phyloP scores from a whole-genome alignment of 2,329 filamentous ascomycete species.

The Akanthomyces dipterigenus region DNA sequence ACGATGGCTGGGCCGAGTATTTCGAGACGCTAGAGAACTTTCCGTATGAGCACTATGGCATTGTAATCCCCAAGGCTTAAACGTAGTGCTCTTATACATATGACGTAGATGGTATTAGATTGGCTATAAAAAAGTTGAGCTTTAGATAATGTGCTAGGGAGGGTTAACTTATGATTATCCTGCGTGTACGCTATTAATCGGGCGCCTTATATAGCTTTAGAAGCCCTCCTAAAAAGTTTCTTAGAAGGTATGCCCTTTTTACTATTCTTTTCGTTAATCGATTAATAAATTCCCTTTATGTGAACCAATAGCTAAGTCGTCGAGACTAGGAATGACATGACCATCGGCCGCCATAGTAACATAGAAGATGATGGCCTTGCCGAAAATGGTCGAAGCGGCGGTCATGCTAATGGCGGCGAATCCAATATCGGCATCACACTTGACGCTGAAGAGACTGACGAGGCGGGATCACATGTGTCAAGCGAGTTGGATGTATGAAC shows the following conservation, averaged over 20 bases:
- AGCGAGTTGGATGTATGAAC: conserved; percentile 71
- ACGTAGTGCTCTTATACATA: too few species aligned
- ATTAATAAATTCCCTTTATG: too few species aligned
- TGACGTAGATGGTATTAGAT: too few species aligned
- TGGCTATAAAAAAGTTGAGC: too few species aligned
- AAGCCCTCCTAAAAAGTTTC: too few species aligned
- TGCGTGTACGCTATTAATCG: too few species aligned
- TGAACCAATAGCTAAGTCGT: conserved; percentile 63
- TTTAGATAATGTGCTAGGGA: too few species aligned
- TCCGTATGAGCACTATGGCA: conserved; percentile 53
- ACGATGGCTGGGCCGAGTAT: conserved; percentile 57
- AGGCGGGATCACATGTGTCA: conserved; percentile 70
- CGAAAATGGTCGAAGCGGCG: conserved; percentile 68
- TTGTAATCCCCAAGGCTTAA: conserved; percentile 31
- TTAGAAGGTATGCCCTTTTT: too few species aligned
- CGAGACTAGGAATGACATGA: conserved; percentile 58
- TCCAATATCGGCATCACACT: conserved; percentile 63
- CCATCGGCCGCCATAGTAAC: conserved; percentile 71
- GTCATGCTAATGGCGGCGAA: conserved; percentile 64
- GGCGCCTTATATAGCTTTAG: too few species aligned
- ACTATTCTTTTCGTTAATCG: too few species aligned
- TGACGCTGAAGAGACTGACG: conserved; percentile 78
- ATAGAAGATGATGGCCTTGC: conserved; percentile 68
- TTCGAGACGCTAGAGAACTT: conserved; percentile 44
- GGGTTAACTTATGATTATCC: too few species aligned